phyloP scores from a whole-genome alignment of 2,329 filamentous ascomycete species.

The Mycosphaerella sp. region DNA sequence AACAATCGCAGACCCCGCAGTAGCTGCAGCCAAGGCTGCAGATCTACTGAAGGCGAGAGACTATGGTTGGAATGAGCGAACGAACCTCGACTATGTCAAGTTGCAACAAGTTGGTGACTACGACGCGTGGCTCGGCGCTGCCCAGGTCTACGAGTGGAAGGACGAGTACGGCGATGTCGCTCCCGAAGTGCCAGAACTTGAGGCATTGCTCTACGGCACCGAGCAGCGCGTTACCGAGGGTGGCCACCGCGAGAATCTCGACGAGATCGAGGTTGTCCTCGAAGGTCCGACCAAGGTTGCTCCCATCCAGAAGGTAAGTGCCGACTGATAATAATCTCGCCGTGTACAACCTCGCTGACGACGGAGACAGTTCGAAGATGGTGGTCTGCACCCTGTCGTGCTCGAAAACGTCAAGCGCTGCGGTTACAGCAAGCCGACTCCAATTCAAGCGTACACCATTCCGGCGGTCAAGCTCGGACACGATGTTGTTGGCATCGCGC shows the following conservation, averaged over 20 bases:
- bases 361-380: slow-evolving; percentile 57
- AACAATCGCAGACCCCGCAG: neutral
- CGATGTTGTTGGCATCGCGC: slow-evolving; percentile 83
- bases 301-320: slow-evolving; percentile 48
- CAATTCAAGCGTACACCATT: slow-evolving; percentile 80
- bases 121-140: slow-evolving; percentile 49
- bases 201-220: slow-evolving; percentile 65
- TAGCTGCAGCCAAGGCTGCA: neutral
- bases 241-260: slow-evolving; percentile 56
- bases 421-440: slow-evolving; percentile 67
- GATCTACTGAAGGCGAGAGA: slow-evolving; percentile 14
- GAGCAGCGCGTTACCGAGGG: slow-evolving; percentile 52
- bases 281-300: slow-evolving; percentile 45
- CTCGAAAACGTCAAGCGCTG: slow-evolving; percentile 68
- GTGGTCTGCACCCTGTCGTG: slow-evolving; percentile 80
- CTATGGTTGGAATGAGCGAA: slow-evolving; percentile 28
- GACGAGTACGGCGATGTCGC: slow-evolving; percentile 84
- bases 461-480: slow-evolving; percentile 69
- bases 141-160: slow-evolving; percentile 72
- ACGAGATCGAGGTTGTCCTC: slow-evolving; percentile 45
- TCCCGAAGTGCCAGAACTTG: slow-evolving; percentile 62
- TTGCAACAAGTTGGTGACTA: slow-evolving; percentile 19
- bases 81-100: slow-evolving; percentile 28
- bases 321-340: neutral
- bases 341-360: slow-evolving; percentile 16